phyloP scores from a whole-genome alignment of 2,329 filamentous ascomycete genomes.

The Fusarium chaquense region DNA sequence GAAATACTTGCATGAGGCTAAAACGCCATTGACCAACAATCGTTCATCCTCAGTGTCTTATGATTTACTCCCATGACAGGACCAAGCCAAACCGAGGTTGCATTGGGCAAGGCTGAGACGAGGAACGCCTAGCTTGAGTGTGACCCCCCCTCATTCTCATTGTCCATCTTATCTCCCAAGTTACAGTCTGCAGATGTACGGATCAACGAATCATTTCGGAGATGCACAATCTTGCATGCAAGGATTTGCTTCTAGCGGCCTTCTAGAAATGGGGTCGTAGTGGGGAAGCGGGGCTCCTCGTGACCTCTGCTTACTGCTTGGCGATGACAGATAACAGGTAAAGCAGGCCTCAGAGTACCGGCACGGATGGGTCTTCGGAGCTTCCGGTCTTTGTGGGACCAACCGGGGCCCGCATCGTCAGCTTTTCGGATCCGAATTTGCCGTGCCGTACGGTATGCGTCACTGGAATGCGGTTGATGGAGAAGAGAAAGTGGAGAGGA shows the following conservation, averaged over 20 bases:
- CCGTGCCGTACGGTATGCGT: conserved; percentile 24
- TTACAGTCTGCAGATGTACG: neutral
- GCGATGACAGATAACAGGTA: conserved; percentile 15
- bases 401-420: conserved; percentile 9
- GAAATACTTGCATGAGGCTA: conserved; percentile 15
- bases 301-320: conserved; percentile 28
- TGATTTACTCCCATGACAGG: conserved; percentile 29
- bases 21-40: conserved; percentile 31
- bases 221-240: conserved; percentile 15
- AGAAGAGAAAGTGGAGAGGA: neutral
- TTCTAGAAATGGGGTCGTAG: conserved; percentile 33
- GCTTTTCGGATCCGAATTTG: conserved; percentile 39
- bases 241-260: conserved; percentile 28
- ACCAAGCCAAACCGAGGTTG: conserved; percentile 25
- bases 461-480: conserved; percentile 31
- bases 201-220: conserved; percentile 30
- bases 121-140: conserved; percentile 22
- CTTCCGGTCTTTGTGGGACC: conserved; percentile 2
- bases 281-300: conserved; percentile 19
- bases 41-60: conserved; percentile 6
- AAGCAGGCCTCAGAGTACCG: neutral
- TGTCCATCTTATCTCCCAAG: conserved; percentile 34
- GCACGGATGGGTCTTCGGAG: neutral
- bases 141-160: conserved; percentile 1
- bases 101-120: conserved; percentile 34